Conservation (phyloP, 768 basidiomycete species). For the Boletellus ananiceps region DNA sequence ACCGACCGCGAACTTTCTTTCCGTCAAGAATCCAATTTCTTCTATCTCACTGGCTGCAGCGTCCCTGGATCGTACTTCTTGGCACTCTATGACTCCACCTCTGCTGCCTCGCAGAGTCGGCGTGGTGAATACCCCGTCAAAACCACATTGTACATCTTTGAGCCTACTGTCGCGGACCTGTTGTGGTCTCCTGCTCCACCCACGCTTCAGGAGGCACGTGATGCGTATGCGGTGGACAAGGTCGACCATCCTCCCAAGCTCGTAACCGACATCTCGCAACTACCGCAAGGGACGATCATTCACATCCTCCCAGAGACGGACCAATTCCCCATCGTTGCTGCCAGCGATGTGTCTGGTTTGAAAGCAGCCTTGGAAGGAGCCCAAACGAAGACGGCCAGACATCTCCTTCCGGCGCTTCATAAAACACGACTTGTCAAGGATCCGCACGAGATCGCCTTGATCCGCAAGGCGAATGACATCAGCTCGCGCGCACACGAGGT, state of each 20-base stretch:
- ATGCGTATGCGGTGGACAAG: slow-evolving; percentile 55
- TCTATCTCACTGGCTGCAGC: slow-evolving; percentile 77
- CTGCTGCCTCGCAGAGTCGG: slow-evolving; percentile 28
- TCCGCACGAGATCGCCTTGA: slow-evolving; percentile 63
- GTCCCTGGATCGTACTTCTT: slow-evolving; percentile 69
- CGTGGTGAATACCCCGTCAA: slow-evolving; percentile 35
- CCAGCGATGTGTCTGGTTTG: slow-evolving; percentile 8
- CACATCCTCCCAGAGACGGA: slow-evolving; percentile 54
- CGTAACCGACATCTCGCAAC: slow-evolving; percentile 39
- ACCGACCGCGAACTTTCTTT: slow-evolving; percentile 81
- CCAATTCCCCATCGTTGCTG: slow-evolving; percentile 17
- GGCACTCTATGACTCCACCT: slow-evolving; percentile 46
- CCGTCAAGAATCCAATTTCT: slow-evolving; percentile 81
- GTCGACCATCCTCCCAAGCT: slow-evolving; percentile 50
- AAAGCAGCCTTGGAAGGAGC: not conserved
- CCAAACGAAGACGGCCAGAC: slow-evolving; percentile 26
- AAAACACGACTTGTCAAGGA: slow-evolving; percentile 77
- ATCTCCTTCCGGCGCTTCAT: slow-evolving; percentile 78
- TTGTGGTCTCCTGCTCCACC: slow-evolving; percentile 91
- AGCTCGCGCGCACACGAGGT: slow-evolving; percentile 87
- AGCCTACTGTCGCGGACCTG: slow-evolving; percentile 63
- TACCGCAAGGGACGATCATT: slow-evolving; percentile 51
- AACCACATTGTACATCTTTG: slow-evolving; percentile 73
- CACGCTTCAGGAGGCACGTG: slow-evolving; percentile 51
- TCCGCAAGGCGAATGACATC: slow-evolving; percentile 78